Conservation (phyloP, 768 basidiomycete species). For the Rhizopogon vinicolor region DNA sequence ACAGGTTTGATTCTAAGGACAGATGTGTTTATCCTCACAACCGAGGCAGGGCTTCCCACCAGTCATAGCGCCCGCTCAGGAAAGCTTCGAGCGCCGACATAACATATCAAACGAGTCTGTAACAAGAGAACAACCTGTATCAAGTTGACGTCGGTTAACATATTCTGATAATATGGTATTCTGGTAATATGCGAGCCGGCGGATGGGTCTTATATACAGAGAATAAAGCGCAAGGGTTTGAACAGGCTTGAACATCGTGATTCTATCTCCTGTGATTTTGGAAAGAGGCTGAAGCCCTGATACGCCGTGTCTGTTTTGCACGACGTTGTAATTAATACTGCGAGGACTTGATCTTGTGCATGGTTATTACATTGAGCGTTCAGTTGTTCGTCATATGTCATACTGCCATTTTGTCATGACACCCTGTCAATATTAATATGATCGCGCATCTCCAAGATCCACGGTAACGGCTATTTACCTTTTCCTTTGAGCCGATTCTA, state of each 20-base stretch:
- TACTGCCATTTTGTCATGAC: not conserved
- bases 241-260: not conserved
- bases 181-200: not conserved
- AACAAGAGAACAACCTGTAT: not conserved
- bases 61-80: not conserved
- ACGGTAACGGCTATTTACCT: slow-evolving; percentile 1
- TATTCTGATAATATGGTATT: too few species aligned
- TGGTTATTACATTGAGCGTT: not conserved
- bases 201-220: too few species aligned
- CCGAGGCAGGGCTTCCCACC: not conserved
- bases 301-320: not conserved
- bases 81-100: not conserved
- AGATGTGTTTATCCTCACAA: too few species aligned
- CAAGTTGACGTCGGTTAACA: not conserved
- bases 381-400: not conserved
- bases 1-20: not conserved
- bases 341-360: not conserved
- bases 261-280: too few species aligned
- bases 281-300: too few species aligned
- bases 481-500: not conserved
- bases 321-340: not conserved
- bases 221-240: not conserved
- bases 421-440: slow-evolving; percentile 2
- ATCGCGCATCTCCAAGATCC: not conserved
- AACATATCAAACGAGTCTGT: not conserved